phyloP scores from a whole-genome alignment of 2,329 filamentous ascomycete genomes.

The Truncatella angustata region DNA sequence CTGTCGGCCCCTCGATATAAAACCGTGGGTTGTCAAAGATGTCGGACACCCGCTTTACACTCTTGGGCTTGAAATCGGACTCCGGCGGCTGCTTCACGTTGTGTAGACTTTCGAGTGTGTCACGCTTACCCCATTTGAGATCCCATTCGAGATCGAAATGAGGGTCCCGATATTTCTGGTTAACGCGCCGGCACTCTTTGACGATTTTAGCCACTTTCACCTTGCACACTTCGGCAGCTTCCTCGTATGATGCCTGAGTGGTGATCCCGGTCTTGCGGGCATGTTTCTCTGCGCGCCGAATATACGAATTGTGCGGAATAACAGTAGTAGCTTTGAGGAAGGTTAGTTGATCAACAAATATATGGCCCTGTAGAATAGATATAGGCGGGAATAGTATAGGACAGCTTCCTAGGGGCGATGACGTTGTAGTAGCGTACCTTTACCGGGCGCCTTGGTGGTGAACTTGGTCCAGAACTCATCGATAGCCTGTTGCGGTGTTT shows the following conservation, averaged over 20 bases:
- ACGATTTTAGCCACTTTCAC: constrained; percentile 42
- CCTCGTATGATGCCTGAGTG: constrained; percentile 41
- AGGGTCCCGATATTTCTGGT: constrained; percentile 43
- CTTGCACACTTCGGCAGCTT: constrained; percentile 36
- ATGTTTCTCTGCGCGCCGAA: too few relatives aligned
- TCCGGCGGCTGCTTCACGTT: constrained; percentile 10
- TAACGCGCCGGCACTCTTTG: constrained; percentile 41
- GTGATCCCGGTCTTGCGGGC: constrained; percentile 25
- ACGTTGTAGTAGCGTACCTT: constrained; percentile 44
- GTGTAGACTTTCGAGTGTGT: constrained; percentile 33
- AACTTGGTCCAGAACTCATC: constrained; percentile 42
- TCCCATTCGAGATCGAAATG: constrained; percentile 44
- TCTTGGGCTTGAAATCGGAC: constrained; percentile 13
- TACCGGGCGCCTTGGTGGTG: constrained; percentile 38
- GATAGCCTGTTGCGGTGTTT: constrained; percentile 39
- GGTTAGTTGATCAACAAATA: too few relatives aligned
- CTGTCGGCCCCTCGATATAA: constrained; percentile 36
- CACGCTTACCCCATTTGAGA: too few relatives aligned
- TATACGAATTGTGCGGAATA: too few relatives aligned
- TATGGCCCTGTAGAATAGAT: too few relatives aligned
- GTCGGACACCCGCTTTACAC: constrained; percentile 40
- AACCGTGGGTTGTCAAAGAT: constrained; percentile 41
- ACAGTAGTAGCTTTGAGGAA: constrained; percentile 21
- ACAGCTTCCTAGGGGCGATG: constrained; percentile 38
- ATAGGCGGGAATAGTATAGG: too few relatives aligned